Evolutionary conservation across 129 eudicot species (phyloP), one percentile per base, ranked within the genome.

Genomic region (Chrysanthemum seticuspe): DNA sequence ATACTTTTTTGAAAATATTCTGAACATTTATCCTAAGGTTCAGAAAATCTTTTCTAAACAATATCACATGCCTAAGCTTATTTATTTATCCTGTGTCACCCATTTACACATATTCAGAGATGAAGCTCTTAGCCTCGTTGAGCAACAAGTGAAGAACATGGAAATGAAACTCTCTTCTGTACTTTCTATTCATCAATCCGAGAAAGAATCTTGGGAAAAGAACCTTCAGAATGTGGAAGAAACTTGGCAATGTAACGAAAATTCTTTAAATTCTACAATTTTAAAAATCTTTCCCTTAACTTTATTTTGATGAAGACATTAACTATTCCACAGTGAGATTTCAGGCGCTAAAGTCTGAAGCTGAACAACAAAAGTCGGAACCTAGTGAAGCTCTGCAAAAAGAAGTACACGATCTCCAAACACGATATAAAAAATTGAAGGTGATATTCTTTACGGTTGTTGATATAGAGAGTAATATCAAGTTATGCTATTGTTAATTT

Each of bases 211-310:
- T 45, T 90, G 97, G 99, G 95, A 85, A 40, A 75, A 75, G 60
- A 87, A 77, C 75, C 91, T 91, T 73, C 87, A 84, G 78, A 87
- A 95, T 82, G 83, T 95, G 44, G 99, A 95, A 87, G 97, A 95
- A 78, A 83, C 95, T 12, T 95, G 99, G 99, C 89, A 85, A 81
- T 81, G 99, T 95, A 88, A 54, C 29, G 67, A 75, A 29, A 47
- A 25, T 51, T 4, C 13, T 78, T 74, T 50, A 29, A 40, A 68
- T 11, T 15, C 13, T 36, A 27, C 16, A 47, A 23, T 23, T 57
- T 68, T 58, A 23, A n/a, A 63, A 29, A 19, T 0, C 15, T 68
- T 49, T 6, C 23, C 63, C 19, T 25, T 10, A 27, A 29, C 18
- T 44, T 63, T 64, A 13, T 65, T 23, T 10, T 62, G 29, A 62